phyloP scores from a whole-genome alignment of 2,329 filamentous ascomycete genomes.

The Aspergillus calidoustus region DNA sequence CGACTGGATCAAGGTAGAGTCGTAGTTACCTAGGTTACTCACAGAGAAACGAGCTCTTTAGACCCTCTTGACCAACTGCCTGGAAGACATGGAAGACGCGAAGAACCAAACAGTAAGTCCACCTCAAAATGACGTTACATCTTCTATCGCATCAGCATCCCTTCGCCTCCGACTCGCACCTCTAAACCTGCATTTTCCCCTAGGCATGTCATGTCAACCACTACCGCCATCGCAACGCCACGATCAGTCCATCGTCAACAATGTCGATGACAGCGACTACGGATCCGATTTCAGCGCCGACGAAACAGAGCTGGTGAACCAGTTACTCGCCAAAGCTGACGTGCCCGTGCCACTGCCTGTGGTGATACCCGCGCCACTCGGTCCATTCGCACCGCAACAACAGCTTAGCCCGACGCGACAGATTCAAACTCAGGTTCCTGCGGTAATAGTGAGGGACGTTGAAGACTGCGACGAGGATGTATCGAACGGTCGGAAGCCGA shows the following conservation, averaged over 20 bases:
- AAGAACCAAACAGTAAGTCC: conserved; percentile 1
- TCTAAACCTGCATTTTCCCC: background rate
- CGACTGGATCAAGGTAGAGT: background rate
- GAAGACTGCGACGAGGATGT: conserved; percentile 50
- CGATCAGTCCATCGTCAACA: conserved; percentile 25
- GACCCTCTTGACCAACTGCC: background rate
- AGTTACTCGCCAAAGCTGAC: conserved; percentile 54
- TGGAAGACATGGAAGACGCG: background rate
- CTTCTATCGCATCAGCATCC: background rate
- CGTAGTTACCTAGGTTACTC: background rate
- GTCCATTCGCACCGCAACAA: background rate
- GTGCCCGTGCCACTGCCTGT: conserved; percentile 23
- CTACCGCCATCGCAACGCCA: conserved; percentile 16
- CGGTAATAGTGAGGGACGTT: conserved; percentile 39
- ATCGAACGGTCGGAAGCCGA: conserved; percentile 44
- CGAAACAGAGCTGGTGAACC: conserved; percentile 59
- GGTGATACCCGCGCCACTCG: conserved; percentile 3
- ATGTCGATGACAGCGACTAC: conserved; percentile 58
- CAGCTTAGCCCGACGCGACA: conserved; percentile 28
- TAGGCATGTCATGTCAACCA: conserved; percentile 41
- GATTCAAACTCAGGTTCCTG: background rate
- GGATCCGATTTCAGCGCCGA: conserved; percentile 65
- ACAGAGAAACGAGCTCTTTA: background rate
- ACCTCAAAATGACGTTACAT: conserved; percentile 17
- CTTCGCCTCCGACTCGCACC: conserved; percentile 1